phyloP scores from a whole-genome alignment of 1,139 yeast genomes.

The Debaryomyces udenii region DNA sequence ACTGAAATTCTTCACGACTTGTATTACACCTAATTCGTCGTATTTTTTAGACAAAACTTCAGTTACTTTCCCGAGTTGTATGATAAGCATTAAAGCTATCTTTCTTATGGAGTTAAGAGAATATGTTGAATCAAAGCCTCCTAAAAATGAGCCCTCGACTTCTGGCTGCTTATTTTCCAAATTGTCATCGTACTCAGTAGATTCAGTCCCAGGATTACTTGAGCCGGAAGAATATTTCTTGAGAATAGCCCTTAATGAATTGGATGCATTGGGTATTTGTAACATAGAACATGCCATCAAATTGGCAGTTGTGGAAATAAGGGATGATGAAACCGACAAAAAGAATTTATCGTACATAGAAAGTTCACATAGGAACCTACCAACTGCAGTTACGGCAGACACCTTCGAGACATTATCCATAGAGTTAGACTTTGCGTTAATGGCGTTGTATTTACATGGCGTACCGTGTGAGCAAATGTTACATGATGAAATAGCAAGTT shows the following conservation, averaged over 20 bases:
- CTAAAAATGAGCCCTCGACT: conserved; percentile 51
- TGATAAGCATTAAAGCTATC: conserved; percentile 48
- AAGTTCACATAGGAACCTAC: conserved; percentile 74
- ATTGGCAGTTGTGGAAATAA: conserved; percentile 70
- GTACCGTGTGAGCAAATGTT: conserved; percentile 25
- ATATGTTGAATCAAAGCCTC: conserved; percentile 45
- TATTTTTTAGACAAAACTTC: conserved; percentile 61
- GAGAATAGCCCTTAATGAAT: conserved; percentile 30
- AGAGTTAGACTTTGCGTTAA: conserved; percentile 8
- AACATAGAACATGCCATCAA: conserved; percentile 71
- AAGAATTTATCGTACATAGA: conserved; percentile 73
- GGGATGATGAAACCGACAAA: conserved; percentile 60
- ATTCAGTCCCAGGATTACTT: background rate
- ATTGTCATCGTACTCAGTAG: conserved; percentile 16
- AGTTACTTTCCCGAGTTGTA: conserved; percentile 51
- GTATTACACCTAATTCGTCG: conserved; percentile 46
- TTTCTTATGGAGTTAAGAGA: conserved; percentile 48
- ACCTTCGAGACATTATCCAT: conserved; percentile 32
- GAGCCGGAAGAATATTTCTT: conserved; percentile 16
- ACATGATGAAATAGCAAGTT: conserved; percentile 49
- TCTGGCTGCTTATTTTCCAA: conserved; percentile 47
- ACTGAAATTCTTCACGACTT: conserved; percentile 40
- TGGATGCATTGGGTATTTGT: conserved; percentile 44
- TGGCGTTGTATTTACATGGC: conserved; percentile 36
- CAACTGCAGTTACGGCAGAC: conserved; percentile 56